phyloP scores from a whole-genome alignment of 805 yeast species.

The Cyberlindnera mycetangii region DNA sequence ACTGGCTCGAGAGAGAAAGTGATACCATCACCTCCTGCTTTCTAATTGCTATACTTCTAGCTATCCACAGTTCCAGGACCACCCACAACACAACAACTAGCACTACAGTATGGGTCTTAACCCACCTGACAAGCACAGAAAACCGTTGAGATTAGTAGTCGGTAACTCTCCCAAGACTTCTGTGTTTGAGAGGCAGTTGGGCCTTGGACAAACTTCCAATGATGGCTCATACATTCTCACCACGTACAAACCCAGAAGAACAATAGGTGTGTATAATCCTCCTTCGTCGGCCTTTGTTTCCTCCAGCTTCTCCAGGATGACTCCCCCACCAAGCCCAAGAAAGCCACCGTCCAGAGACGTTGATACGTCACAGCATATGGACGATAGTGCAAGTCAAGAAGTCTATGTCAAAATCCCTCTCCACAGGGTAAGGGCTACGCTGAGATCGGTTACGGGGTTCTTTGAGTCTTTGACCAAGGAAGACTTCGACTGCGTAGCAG shows the following conservation, averaged over 20 bases:
- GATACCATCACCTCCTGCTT: not conserved
- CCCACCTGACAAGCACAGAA: slow-evolving; percentile 1
- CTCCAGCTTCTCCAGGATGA: not conserved
- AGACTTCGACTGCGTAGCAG: slow-evolving; percentile 1
- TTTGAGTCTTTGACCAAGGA: slow-evolving; percentile 9
- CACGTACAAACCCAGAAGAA: not conserved
- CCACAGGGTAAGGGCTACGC: slow-evolving; percentile 5
- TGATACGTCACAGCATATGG: not conserved
- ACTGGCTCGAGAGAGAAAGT: not conserved
- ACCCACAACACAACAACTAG: not conserved
- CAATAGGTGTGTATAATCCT: slow-evolving; percentile 4
- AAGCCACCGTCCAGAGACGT: not conserved
- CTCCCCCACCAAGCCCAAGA: not conserved
- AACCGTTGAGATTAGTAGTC: slow-evolving; percentile 15
- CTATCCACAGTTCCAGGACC: not conserved
- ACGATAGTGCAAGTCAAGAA: not conserved
- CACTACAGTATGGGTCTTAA: not conserved
- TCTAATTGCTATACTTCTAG: not conserved
- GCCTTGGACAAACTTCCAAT: slow-evolving; percentile 1
- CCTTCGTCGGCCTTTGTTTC: not conserved
- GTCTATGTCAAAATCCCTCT: slow-evolving; percentile 17
- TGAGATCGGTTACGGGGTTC: slow-evolving; percentile 1
- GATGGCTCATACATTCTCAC: not conserved
- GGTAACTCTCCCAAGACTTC: slow-evolving; percentile 18
- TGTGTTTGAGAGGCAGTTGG: slow-evolving; percentile 23